Percentiles rank a stretch among this genome's conserved stretches.
phyloP scores from a whole-genome alignment of 2,329 filamentous ascomycete genomes.

The Phialophora chinensis region DNA sequence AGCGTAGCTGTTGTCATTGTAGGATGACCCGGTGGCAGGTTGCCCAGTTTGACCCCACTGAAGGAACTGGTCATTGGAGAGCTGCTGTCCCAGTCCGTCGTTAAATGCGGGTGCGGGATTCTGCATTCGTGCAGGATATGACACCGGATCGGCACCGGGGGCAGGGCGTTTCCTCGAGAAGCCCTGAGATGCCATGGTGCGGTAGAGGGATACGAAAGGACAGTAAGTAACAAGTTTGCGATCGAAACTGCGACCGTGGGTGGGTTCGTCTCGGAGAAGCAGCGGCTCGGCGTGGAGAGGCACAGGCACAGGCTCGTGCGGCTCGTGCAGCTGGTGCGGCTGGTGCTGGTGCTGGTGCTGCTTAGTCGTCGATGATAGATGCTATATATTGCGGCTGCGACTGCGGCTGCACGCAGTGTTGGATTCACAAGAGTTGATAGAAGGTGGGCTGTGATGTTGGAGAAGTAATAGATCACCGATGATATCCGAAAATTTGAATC shows the following conservation, averaged over 20 bases:
- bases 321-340: not conserved
- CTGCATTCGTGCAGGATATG: conserved; percentile 61
- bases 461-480: not conserved
- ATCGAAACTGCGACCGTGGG: conserved; percentile 4
- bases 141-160: conserved; percentile 70
- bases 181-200: conserved; percentile 45
- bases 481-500: not conserved
- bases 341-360: not conserved
- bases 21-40: conserved; percentile 45
- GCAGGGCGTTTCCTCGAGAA: conserved; percentile 72
- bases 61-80: conserved; percentile 60
- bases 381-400: not conserved
- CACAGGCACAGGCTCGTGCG: not conserved
- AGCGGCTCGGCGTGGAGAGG: not conserved
- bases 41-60: conserved; percentile 60
- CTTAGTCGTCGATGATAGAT: conserved; percentile 7
- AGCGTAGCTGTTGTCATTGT: conserved; percentile 59
- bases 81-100: conserved; percentile 50
- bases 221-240: not conserved
- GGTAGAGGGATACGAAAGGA: not conserved
- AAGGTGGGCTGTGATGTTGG: not conserved
- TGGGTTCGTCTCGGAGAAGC: not conserved
- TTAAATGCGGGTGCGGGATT: conserved; percentile 46
- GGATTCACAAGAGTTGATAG: not conserved
- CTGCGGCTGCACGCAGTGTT: not conserved